Percentiles rank a stretch among this genome's conserved stretches.
phyloP scores from a whole-genome alignment of 2,329 filamentous ascomycete genomes.

The Colletotrichum agaves region DNA sequence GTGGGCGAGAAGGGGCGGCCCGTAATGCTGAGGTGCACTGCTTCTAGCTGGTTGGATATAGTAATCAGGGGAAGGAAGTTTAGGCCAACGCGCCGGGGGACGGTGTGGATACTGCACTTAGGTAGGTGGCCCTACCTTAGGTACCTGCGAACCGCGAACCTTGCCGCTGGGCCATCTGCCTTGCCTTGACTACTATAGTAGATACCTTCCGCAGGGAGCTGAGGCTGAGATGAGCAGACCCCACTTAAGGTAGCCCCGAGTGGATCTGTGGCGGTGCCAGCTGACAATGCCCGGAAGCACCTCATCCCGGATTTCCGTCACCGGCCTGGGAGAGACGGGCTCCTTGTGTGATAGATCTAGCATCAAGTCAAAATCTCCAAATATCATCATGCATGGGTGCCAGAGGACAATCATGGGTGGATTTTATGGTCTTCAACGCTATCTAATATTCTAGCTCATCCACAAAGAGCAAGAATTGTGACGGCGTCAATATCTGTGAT shows the following conservation, averaged over 20 bases:
- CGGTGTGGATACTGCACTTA: neutral
- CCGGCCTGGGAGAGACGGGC: no score
- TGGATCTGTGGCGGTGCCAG: constrained; percentile 11
- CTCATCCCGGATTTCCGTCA: no score
- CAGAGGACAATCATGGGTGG: no score
- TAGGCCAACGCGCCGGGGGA: constrained; percentile 9
- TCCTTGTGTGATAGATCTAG: no score
- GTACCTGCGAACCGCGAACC: neutral
- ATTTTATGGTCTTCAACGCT: no score
- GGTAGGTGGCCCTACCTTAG: neutral
- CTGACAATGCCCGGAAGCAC: no score
- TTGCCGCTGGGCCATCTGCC: neutral
- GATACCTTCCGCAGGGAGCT: constrained; percentile 21
- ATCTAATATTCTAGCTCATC: no score
- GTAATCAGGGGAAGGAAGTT: constrained; percentile 31
- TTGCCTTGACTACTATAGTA: neutral
- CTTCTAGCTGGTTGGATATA: constrained; percentile 19
- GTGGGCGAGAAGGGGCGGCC: constrained; percentile 19
- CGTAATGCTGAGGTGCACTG: constrained; percentile 22
- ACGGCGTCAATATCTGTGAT: no score
- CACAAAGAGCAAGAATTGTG: no score
- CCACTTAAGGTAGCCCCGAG: neutral
- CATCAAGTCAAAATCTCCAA: no score
- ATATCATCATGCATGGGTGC: no score
- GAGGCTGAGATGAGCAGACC: constrained; percentile 21